phyloP scores from a whole-genome alignment of 768 basidiomycete species.

The Mycena belliarum region DNA sequence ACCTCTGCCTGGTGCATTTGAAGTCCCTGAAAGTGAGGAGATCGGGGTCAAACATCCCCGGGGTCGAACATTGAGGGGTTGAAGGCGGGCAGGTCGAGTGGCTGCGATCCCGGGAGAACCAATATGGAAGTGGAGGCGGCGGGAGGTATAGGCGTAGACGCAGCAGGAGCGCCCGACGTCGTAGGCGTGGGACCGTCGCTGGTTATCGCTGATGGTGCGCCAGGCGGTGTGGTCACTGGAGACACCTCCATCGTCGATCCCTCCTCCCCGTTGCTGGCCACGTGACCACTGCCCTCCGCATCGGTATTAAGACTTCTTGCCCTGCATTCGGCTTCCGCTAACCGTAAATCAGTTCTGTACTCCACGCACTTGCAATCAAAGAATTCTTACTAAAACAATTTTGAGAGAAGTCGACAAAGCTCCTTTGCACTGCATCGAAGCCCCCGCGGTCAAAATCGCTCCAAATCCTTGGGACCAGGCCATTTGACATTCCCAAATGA shows the following conservation, averaged over 20 bases:
- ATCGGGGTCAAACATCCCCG: too few relatives aligned
- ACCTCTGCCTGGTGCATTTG: too few relatives aligned
- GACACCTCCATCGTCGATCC: too few relatives aligned
- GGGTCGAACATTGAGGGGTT: too few relatives aligned
- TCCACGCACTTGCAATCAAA: not conserved
- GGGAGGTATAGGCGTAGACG: too few relatives aligned
- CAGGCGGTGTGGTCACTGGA: not conserved
- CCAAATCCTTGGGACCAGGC: not conserved
- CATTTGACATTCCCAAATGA: not conserved
- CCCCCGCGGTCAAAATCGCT: not conserved
- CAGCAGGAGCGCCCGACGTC: too few relatives aligned
- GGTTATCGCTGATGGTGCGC: too few relatives aligned
- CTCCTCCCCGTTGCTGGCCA: too few relatives aligned
- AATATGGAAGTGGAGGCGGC: too few relatives aligned
- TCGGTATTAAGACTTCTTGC: not conserved
- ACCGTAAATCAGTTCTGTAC: not conserved
- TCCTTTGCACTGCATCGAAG: not conserved
- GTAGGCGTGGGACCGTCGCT: too few relatives aligned
- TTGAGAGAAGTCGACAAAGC: not conserved
- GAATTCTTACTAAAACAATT: constrained; percentile 1
- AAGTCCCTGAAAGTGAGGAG: not conserved
- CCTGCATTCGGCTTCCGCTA: not conserved
- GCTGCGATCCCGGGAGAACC: too few relatives aligned
- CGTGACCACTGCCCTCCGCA: not conserved
- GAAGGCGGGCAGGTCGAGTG: too few relatives aligned